A percentile compares a stretch with the other conserved stretches of the same genome.
phyloP scores from a whole-genome alignment of 768 basidiomycete species.

The Pulveroboletus sp. region DNA sequence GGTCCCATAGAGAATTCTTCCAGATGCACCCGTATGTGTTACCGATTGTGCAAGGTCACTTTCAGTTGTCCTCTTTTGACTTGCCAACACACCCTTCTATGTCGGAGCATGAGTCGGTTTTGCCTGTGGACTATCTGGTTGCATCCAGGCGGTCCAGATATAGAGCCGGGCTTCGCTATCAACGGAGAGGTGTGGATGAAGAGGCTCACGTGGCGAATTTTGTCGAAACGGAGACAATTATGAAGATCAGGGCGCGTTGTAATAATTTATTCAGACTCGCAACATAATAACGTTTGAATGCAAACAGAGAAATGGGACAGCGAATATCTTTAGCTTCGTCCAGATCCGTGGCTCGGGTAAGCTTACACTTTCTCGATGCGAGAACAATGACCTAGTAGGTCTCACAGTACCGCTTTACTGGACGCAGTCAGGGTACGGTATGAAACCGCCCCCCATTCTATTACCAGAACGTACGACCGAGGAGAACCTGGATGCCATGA shows the following conservation, averaged over 20 bases:
- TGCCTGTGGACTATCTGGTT: constrained; percentile 71
- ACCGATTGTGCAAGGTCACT: constrained; percentile 93
- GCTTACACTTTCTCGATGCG: not conserved
- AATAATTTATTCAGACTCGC: not conserved
- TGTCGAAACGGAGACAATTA: constrained; percentile 91
- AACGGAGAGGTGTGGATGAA: constrained; percentile 91
- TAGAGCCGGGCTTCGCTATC: constrained; percentile 91
- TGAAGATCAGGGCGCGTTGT: constrained; percentile 67
- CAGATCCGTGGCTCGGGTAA: constrained; percentile 90
- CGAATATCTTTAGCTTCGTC: constrained; percentile 84
- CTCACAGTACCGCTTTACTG: constrained; percentile 84
- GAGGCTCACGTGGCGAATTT: constrained; percentile 94
- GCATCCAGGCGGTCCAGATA: constrained; percentile 85
- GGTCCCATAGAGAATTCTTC: not conserved
- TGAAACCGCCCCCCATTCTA: constrained; percentile 86
- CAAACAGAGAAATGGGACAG: constrained; percentile 64
- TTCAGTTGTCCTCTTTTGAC: constrained; percentile 69
- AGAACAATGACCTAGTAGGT: constrained; percentile 1
- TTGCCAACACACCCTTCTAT: constrained; percentile 43
- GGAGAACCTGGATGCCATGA: constrained; percentile 69
- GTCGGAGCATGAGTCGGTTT: constrained; percentile 36
- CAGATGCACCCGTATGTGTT: constrained; percentile 83
- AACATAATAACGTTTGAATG: not conserved
- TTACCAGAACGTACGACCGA: constrained; percentile 68
- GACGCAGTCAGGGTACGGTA: constrained; percentile 82